Evolutionary conservation across 2,329 filamentous ascomycete species (phyloP).

Genomic region (Xylaria hypoxylon): DNA sequence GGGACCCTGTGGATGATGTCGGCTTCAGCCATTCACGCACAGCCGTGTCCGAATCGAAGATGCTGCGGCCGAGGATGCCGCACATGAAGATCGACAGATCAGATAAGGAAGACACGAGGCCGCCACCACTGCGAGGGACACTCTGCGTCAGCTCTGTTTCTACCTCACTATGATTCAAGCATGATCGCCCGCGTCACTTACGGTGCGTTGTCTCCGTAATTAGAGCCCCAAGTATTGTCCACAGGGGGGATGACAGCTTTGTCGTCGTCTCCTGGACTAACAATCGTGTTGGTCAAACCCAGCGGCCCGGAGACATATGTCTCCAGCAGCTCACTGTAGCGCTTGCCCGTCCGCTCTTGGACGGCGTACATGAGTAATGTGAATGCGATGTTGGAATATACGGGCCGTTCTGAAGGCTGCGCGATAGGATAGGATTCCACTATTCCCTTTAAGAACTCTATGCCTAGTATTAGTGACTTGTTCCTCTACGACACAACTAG

Average conservation of each 20-base stretch:
- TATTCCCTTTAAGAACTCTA: constrained; percentile 25
- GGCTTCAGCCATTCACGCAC: constrained; percentile 18
- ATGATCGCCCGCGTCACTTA: neutral
- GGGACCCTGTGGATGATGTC: constrained; percentile 18
- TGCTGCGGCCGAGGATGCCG: constrained; percentile 8
- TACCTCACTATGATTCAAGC: neutral
- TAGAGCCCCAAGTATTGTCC: constrained; percentile 20
- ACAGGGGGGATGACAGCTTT: constrained; percentile 22
- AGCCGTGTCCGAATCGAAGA: constrained; percentile 19
- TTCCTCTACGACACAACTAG: neutral
- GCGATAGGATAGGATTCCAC: constrained; percentile 10
- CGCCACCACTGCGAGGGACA: constrained; percentile 6
- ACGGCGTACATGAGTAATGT: constrained; percentile 28
- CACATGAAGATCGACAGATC: constrained; percentile 21
- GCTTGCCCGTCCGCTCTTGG: constrained; percentile 11
- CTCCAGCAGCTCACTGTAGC: constrained; percentile 12
- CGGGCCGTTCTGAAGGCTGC: constrained; percentile 15
- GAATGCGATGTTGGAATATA: constrained; percentile 28
- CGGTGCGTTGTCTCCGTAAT: constrained; percentile 23
- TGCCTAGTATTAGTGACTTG: neutral
- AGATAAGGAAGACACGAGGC: constrained; percentile 21
- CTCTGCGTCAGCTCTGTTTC: neutral
- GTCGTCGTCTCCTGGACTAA: constrained; percentile 17
- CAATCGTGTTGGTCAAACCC: constrained; percentile 2
- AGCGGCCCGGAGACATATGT: constrained; percentile 13